Conservation (phyloP, 352 stramenopile species). For the Globisporangium middletonii region DNA sequence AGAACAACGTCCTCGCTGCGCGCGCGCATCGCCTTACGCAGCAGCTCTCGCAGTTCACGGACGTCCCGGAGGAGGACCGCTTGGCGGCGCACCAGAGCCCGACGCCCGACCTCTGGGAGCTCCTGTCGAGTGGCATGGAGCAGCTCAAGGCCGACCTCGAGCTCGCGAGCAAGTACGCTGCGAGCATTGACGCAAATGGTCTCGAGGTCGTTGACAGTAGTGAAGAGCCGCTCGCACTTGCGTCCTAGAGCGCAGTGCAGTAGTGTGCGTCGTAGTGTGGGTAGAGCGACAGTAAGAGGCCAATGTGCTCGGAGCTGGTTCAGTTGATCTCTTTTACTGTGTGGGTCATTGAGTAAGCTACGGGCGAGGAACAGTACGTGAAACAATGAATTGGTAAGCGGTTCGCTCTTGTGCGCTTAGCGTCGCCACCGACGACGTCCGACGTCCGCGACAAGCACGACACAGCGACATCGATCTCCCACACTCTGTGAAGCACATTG, state of each 20-base stretch:
- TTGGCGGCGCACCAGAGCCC: conserved; percentile 45
- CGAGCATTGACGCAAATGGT: conserved; percentile 59
- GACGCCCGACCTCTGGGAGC: conserved; percentile 76
- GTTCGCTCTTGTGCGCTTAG: no score
- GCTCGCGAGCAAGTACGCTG: conserved; percentile 81
- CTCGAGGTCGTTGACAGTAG: conserved; percentile 26
- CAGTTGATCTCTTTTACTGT: no score
- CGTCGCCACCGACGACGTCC: no score
- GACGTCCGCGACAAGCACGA: no score
- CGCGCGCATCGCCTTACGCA: conserved; percentile 72
- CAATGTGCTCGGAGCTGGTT: no score
- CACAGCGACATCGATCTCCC: no score
- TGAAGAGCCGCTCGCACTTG: conserved; percentile 50
- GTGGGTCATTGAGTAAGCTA: no score
- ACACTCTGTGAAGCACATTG: no score
- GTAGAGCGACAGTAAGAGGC: background rate
- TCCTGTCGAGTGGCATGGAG: conserved; percentile 85
- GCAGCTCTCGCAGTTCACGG: conserved; percentile 81
- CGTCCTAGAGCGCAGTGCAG: conserved; percentile 23
- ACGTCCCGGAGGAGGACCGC: conserved; percentile 65
- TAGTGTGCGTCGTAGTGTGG: background rate
- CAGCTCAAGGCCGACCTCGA: conserved; percentile 85
- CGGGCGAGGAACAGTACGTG: no score
- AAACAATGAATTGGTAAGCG: no score
- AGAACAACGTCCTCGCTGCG: conserved; percentile 81